Evolutionary conservation across 2,329 filamentous ascomycete species (phyloP), one percentile per base, ranked within the genome.

Genomic region (Xenosphaeropsis pyriputrescens): DNA sequence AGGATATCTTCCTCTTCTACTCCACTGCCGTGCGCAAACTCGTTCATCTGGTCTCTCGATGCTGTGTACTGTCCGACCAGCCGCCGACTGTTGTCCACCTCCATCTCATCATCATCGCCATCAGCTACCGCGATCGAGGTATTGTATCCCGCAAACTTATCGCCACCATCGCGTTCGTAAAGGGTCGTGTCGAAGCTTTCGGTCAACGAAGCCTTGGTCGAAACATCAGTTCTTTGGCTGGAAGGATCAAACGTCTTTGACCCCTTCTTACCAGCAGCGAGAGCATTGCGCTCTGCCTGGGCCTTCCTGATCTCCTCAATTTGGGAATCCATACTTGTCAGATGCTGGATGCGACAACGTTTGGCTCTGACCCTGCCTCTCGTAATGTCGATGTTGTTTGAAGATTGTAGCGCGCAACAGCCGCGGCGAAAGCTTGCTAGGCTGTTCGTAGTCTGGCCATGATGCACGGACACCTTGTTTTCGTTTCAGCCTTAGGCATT

Each of bases 21-120:
- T 32, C 84, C 88, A 44, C 71, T 69, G 39, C 88, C 88, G 38
- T 75, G 77, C 17, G 89, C 79, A 61, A 94, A 93, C 61, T 98
- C 91, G 56, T 94, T 85, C 55, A 98, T 88, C 62, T 95, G 85
- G 36, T 83, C 78, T 48, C 75, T 80, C 30, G 86, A 89, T 18
- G 91, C 91, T 29, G 91, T 98, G 62, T 98, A 98, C 60, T 96
- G 91, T 45, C 88, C 89, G 26, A 95, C 80, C 43, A 98, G 68
- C 42, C 85, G 75, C 51, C 81, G 75, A 49, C 83, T 77, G 49
- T 66, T 77, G 57, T 83, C 80, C 40, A 63, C 75, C 36, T 72
- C 72, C 73, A 85, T 85, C 42, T 82, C 79, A 51, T 80, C 78
- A 47, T 88, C 82, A 42, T 85, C 80, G 51, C 79, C 80, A 54